phyloP scores from a whole-genome alignment of 305 asterid genomes.

The Fraxinus angustifolia region DNA sequence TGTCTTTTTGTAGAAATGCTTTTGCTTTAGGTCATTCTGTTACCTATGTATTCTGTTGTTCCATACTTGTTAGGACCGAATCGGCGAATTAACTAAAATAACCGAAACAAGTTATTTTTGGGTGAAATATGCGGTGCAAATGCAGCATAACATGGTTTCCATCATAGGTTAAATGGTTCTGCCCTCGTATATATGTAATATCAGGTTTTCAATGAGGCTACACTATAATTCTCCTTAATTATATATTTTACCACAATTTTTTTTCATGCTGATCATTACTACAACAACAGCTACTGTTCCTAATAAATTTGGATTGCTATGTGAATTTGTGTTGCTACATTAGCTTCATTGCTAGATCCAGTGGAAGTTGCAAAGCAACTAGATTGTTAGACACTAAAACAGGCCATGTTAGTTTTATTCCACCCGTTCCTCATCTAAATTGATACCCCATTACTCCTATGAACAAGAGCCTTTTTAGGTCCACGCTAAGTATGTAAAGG shows the following conservation, averaged over 20 bases:
- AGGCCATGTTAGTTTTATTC: neutral
- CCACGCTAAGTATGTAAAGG: neutral
- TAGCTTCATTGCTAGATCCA: neutral
- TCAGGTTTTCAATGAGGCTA: neutral
- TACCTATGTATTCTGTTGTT: neutral
- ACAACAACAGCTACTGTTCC: neutral
- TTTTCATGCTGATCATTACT: neutral
- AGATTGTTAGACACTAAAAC: neutral
- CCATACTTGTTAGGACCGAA: neutral
- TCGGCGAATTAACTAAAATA: neutral
- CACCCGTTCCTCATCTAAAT: neutral
- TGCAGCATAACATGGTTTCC: neutral
- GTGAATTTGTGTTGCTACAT: neutral
- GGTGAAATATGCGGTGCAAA: neutral
- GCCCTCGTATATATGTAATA: neutral
- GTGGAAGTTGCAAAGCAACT: neutral
- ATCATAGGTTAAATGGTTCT: neutral
- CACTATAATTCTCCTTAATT: neutral
- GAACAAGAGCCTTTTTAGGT: neutral
- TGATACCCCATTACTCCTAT: neutral
- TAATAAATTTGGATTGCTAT: neutral
- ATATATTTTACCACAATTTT: neutral
- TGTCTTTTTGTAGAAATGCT: neutral
- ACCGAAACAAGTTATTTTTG: neutral
- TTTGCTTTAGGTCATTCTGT: neutral